Evolutionary conservation across 1,284 basidiomycete species (phyloP).

Genomic region (Fomitopsis palustris): DNA sequence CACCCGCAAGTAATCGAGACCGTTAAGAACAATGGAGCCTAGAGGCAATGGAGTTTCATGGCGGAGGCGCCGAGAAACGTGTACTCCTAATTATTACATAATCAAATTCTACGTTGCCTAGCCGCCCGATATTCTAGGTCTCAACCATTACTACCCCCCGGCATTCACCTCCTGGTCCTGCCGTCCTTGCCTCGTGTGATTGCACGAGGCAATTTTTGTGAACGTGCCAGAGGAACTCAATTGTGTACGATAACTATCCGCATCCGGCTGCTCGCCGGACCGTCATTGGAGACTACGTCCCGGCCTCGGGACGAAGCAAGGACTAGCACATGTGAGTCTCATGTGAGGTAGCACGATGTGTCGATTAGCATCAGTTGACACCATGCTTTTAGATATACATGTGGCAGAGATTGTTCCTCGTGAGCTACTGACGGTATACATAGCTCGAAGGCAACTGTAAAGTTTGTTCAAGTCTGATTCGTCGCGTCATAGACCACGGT

Average conservation of each 20-base stretch:
- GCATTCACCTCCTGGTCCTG: not conserved
- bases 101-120: not conserved
- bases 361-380: not conserved
- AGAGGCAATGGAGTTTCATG: too few relatives aligned
- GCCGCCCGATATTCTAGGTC: not conserved
- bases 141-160: not conserved
- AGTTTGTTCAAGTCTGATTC: not conserved
- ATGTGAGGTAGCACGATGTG: not conserved
- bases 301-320: not conserved
- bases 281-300: not conserved
- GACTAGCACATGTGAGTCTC: conserved; percentile 3
- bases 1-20: too few relatives aligned
- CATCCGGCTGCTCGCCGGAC: not conserved
- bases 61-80: too few relatives aligned
- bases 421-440: not conserved
- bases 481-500: not conserved
- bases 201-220: not conserved
- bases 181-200: not conserved
- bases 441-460: not conserved
- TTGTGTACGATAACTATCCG: not conserved
- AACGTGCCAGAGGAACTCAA: not conserved
- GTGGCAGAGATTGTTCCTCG: not conserved
- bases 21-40: too few relatives aligned
- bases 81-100: not conserved
- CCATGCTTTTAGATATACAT: not conserved